Evolutionary conservation across 2,329 filamentous ascomycete species (phyloP).

Genomic region (Penicillium sp.): DNA sequence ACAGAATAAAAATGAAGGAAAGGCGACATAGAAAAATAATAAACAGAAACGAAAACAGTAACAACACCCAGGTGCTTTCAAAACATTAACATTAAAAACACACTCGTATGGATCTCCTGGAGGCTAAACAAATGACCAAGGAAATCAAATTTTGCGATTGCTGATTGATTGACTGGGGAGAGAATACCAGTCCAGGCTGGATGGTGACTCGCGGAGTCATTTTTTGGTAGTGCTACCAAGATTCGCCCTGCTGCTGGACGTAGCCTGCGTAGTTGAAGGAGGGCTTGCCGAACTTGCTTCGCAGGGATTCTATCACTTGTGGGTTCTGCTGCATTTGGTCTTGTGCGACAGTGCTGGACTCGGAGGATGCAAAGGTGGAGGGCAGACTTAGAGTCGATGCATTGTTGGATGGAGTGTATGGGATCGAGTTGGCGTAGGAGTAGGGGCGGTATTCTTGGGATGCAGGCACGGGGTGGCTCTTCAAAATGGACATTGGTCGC

Average conservation of each 20-base stretch:
- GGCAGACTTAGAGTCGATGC: constrained; percentile 37
- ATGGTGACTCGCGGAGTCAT: constrained; percentile 3
- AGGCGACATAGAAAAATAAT: too few relatives aligned
- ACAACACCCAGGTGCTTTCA: too few relatives aligned
- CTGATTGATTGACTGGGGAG: constrained; percentile 1
- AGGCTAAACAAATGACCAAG: not conserved
- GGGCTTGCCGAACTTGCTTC: constrained; percentile 26
- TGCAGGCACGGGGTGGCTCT: constrained; percentile 32
- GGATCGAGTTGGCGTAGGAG: constrained; percentile 29
- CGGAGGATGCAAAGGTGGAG: constrained; percentile 31
- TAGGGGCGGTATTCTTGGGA: constrained; percentile 34
- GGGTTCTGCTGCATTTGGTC: constrained; percentile 23
- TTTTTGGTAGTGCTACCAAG: constrained; percentile 10
- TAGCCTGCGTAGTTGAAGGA: constrained; percentile 31
- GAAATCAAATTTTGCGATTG: not conserved
- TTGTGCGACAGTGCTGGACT: constrained; percentile 21
- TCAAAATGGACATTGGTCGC: constrained; percentile 28
- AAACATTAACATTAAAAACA: too few relatives aligned
- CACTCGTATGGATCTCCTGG: too few relatives aligned
- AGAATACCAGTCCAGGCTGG: constrained; percentile 9
- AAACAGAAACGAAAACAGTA: too few relatives aligned
- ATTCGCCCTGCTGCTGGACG: constrained; percentile 22
- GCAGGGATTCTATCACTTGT: constrained; percentile 24
- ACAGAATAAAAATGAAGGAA: too few relatives aligned
- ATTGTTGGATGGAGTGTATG: constrained; percentile 31